Base-by-base conservation (phyloP, 2,329 filamentous ascomycete species). In the Cadophora sp. region DNA sequence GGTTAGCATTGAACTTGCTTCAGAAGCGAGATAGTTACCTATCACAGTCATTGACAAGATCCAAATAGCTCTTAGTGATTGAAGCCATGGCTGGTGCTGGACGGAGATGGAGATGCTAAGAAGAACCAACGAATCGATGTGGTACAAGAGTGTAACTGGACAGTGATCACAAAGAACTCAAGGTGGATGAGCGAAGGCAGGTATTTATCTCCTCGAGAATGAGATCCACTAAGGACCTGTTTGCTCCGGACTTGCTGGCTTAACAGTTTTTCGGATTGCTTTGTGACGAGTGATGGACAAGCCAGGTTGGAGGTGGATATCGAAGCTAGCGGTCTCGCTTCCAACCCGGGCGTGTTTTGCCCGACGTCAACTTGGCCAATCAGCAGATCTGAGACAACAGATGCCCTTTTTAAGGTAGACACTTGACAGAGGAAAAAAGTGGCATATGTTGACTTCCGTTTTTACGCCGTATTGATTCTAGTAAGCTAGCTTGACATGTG, bases 11-110 rank as follows among this genome's bases (percentile, higher is more conserved):
- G 5, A 41, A 24, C 7, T 51, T 22, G 6, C 36, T 48, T n/a
- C 18, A 18, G n/a, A 22, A 55, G 13, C 22, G 59, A 18, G 43
- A 27, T 36, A 61, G 24, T n/a, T 76, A 83, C 81, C 80, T 83
- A 74, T 83, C 81, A 47, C 81, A 79, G 7, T 75, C 71, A 64
- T 78, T 77, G 63, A 83, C 76, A 62, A 83, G 76, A 66, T 80
- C 76, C 24, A 82, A 74, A 47, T 75, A 77, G 47, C 73, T 75
- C 59, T 65, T 74, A 5, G 50, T 45, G 1, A 27, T n/a, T n/a
- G 65, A 55, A 47, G 48, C 43, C 68, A 70, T 70, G 20, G 39
- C 41, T 16, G 27, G 11, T 48, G 13, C 7, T n/a, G 7, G 24
- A n/a, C 14, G 58, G 6, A 20, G 8, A 48, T 13, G 9, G 8